phyloP scores from a whole-genome alignment of 75 land plant species.

The Gnetum montanum region DNA sequence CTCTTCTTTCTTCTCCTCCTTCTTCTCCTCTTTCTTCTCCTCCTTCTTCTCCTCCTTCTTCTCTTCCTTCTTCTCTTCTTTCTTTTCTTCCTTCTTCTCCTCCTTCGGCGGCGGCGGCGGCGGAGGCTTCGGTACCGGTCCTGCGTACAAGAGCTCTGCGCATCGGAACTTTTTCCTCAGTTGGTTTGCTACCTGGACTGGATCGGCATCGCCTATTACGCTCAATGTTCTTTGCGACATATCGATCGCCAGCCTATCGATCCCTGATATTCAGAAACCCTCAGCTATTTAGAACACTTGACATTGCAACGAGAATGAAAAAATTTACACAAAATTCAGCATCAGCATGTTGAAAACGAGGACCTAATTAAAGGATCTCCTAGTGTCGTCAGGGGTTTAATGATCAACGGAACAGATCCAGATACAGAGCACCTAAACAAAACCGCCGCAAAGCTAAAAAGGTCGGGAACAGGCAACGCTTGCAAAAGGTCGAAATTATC shows the following conservation, averaged over 20 bases:
- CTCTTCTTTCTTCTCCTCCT: background rate
- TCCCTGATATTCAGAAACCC: background rate
- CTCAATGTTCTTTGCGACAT: background rate
- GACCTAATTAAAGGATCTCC: too few relatives aligned
- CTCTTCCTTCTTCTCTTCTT: background rate
- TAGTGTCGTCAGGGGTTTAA: background rate
- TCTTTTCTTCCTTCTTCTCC: conserved; percentile 1
- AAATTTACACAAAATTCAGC: background rate
- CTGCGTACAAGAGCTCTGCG: background rate
- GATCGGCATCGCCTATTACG: conserved; percentile 2
- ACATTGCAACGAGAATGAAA: background rate
- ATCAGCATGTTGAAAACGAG: too few relatives aligned
- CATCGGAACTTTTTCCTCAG: conserved; percentile 1
- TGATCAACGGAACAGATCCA: too few relatives aligned
- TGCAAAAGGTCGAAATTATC: too few relatives aligned
- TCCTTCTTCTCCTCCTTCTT: background rate
- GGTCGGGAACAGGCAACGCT: background rate
- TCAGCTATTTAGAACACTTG: background rate
- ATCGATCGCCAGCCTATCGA: background rate
- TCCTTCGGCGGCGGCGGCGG: background rate
- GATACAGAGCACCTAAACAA: too few relatives aligned
- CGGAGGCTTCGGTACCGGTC: background rate
- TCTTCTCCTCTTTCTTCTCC: background rate
- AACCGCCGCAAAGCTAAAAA: too few relatives aligned
- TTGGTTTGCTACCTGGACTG: background rate